Evolutionary conservation across 1,284 basidiomycete species (phyloP), one percentile per base, ranked within the genome.

Genomic region (Pseudozyma sp.): DNA sequence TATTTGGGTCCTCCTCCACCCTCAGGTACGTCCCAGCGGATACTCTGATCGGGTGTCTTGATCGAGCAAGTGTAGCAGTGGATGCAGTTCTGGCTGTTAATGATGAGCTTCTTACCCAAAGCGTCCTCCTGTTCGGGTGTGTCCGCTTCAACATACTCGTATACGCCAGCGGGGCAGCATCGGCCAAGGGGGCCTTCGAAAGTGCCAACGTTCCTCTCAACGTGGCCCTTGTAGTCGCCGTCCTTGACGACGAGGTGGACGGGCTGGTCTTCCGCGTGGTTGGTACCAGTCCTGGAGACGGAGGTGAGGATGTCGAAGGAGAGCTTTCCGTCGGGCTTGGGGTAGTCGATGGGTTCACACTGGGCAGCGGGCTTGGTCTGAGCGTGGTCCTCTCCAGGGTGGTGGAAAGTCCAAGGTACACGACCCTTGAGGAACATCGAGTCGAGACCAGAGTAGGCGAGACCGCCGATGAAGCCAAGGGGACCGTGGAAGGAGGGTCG

Each of bases 201-300:
- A 77, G 93, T 77, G 25, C 83, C 83, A 31, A 83, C 79, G 39
- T 98, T 98, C 59, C 86, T 86, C 76, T 89, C 86, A 5, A 85
- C 83, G 86, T 99, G 97, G 36, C 89, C 86, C 49, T 88, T 86
- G 56, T 87, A 87, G 19, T 87, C 85, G 43, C 89, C 89, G 3
- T 86, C 79, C 59, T 88, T 86, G 69, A 87, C 80, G 10, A 84
- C 89, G 48, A 99, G 87, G 86, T 99, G 96, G 11, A 94, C 88
- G 0, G 93, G 94, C 86, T 98, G 94, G 86, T 97, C 94, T 85
- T 99, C 96, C 16, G 93, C 91, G 84, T 99, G 97, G 86, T 97
- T 97, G 31, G 97, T 99, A 1, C 93, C 93, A 3, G 96, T 98
- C 53, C 97, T 88, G 7, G 92, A 89, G 39, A 99, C 90, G 36